Conservation (phyloP, 1,284 basidiomycete genomes). For the Pterulicium gracile region DNA sequence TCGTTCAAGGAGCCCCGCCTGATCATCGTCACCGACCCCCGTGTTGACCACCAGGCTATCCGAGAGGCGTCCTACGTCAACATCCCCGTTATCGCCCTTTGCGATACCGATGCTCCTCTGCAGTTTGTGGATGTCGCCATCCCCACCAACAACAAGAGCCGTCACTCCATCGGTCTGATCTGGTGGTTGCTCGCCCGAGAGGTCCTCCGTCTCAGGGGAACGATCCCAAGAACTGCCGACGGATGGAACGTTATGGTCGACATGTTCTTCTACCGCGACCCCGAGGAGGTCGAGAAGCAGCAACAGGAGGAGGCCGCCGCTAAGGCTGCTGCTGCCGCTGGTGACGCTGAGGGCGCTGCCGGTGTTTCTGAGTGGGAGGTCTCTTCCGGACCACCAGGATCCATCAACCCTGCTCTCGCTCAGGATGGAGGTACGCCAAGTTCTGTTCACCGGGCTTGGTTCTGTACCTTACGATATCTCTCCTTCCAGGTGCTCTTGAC, state of each 20-base stretch:
- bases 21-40: conserved; percentile 97
- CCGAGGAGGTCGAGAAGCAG: conserved; percentile 97
- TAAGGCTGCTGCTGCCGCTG: conserved; percentile 54
- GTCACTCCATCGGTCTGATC: conserved; percentile 93
- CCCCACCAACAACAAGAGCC: conserved; percentile 98
- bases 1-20: conserved; percentile 99
- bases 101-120: conserved; percentile 96
- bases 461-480: conserved; percentile 7
- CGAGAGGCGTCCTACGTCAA: conserved; percentile 99
- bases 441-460: conserved; percentile 6
- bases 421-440: conserved; percentile 49
- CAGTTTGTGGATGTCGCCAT: conserved; percentile 98
- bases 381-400: conserved; percentile 53
- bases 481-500: conserved; percentile 58
- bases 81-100: conserved; percentile 98
- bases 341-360: conserved; percentile 42
- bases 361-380: conserved; percentile 70
- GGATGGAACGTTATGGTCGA: conserved; percentile 99
- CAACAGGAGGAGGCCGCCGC: conserved; percentile 86
- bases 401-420: conserved; percentile 69
- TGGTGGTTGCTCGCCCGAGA: conserved; percentile 99
- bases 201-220: conserved; percentile 91
- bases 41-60: conserved; percentile 99
- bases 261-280: conserved; percentile 99
- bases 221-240: conserved; percentile 80